Evolutionary conservation across 2,329 filamentous ascomycete genomes (phyloP), one percentile per base, ranked within the genome.

Genomic region (Neonectria faginata): DNA sequence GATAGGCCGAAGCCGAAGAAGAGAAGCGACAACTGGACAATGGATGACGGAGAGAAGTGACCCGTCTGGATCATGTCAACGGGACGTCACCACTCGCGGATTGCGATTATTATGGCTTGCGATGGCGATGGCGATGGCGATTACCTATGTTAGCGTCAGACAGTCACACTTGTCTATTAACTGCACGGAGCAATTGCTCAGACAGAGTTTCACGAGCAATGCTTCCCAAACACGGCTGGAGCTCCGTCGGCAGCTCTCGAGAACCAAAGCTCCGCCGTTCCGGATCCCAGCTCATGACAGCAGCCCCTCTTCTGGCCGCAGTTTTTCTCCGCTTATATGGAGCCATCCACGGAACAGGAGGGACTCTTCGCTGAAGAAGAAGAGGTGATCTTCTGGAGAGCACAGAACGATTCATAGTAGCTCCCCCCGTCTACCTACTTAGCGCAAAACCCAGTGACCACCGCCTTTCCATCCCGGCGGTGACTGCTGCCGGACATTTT

Each of bases 1-100:
- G 55, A 54, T 54, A 36, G 50, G 51, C 39, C n/a, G 44, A 44
- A 64, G 39, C 27, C 20, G 18, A 33, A 51, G 58, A 36, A 44
- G 42, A 54, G 45, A 57, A 47, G 14, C 6, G 36, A n/a, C 36
- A 39, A 39, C 36, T 39, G 36, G 36, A 48, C 16, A 47, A 36
- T 36, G 33, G 45, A 48, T 48, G 25, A 27, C 4, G 20, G 18
- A 57, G 29, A 39, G 22, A 20, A n/a, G 36, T 29, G 58, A 67
- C 39, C 50, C 58, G 50, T 42, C 61, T 51, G 27, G 53, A 50
- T 66, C 59, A 64, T 60, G 66, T 71, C 71, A 67, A 72, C 55
- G 59, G 64, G 62, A 66, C 70, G 68, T 73, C 71, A 73, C 70
- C 29, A n/a, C 29, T n/a, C 11, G 29, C 50, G 51, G 31, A 7